Conservation (phyloP, 176 grass and related monocot genomes). For the Hordeum marinum region DNA sequence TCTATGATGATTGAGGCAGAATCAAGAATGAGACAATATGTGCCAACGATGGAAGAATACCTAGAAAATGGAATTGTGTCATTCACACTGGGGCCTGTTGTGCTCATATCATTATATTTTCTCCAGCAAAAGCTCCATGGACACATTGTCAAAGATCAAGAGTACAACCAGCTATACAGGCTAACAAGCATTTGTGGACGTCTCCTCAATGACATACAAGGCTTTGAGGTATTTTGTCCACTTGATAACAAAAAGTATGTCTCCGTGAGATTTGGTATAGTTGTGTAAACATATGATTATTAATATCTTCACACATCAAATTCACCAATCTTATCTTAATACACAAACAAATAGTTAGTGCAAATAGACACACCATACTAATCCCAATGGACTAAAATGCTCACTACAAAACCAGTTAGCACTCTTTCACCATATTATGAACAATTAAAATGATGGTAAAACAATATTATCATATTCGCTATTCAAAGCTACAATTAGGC, state of each 20-base stretch:
- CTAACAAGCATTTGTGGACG: not conserved
- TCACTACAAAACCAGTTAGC: no score
- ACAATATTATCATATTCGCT: no score
- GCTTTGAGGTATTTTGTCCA: slow-evolving; percentile 37
- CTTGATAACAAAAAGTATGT: not conserved
- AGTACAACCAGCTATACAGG: not conserved
- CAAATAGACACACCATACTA: no score
- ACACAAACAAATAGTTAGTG: no score
- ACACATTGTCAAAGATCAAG: slow-evolving; percentile 15
- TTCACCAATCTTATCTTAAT: no score
- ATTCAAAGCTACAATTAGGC: no score
- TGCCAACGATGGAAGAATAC: slow-evolving; percentile 57
- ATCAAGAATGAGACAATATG: slow-evolving; percentile 36
- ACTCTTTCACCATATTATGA: no score
- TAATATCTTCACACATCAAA: no score
- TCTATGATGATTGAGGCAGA: slow-evolving; percentile 56
- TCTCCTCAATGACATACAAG: not conserved
- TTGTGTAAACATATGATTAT: no score
- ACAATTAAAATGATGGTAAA: no score
- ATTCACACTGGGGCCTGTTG: slow-evolving; percentile 51
- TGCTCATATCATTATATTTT: slow-evolving; percentile 62
- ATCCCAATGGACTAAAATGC: no score
- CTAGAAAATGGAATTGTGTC: slow-evolving; percentile 51
- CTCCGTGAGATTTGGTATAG: no score
- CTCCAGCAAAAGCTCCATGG: slow-evolving; percentile 33